Conservation (phyloP, 495 filamentous ascomycete genomes). For the Hyaloscypha bicolor region DNA sequence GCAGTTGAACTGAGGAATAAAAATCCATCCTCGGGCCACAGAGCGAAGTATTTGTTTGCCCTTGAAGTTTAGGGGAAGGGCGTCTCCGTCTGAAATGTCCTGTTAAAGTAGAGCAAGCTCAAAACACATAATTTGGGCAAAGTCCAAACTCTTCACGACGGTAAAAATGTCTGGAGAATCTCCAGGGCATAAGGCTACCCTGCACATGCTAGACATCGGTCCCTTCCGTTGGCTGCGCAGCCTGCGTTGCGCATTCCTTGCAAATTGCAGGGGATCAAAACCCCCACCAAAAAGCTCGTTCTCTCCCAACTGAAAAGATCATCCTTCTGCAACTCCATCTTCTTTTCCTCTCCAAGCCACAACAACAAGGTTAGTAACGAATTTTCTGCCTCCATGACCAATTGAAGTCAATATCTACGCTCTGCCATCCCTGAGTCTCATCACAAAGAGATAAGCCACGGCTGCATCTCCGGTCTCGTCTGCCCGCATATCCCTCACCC, state of each 20-base stretch:
- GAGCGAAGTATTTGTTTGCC: no score
- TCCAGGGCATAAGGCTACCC: not conserved
- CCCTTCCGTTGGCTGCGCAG: not conserved
- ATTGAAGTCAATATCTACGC: not conserved
- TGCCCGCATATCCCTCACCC: constrained; percentile 28
- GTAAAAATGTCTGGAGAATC: no score
- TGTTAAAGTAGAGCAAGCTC: no score
- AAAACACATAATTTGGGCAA: no score
- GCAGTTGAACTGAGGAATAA: not conserved
- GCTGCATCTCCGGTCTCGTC: constrained; percentile 30
- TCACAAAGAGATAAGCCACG: constrained; percentile 15
- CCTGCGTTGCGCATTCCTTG: not conserved
- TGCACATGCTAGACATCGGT: not conserved
- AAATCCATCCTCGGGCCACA: not conserved
- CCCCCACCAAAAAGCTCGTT: constrained; percentile 18
- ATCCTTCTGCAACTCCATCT: constrained; percentile 13
- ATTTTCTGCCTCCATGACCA: constrained; percentile 5
- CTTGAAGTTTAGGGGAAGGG: no score
- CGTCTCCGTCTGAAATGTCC: no score
- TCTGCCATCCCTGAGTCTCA: not conserved
- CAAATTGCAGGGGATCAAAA: constrained; percentile 2
- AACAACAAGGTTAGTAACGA: constrained; percentile 19
- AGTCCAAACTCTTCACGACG: no score
- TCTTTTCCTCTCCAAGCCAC: constrained; percentile 14
- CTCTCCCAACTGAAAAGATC: constrained; percentile 22